Evolutionary conservation across 1,284 basidiomycete genomes (phyloP), one percentile per base, ranked within the genome.

Genomic region (Leccinum griseonigrum): DNA sequence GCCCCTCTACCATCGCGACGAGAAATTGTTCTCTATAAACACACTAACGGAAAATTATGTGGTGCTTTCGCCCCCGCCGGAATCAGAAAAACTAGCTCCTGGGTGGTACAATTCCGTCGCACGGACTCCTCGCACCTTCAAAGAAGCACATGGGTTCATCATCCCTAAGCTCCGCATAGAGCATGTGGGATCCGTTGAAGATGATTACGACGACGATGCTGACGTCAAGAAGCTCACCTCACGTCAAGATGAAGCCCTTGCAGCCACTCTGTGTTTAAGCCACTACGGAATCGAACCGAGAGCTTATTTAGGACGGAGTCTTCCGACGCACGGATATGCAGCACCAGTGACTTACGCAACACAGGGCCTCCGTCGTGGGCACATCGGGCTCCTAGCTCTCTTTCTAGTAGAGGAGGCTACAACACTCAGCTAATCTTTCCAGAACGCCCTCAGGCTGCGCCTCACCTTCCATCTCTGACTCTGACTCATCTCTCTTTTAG

Each of bases 231-330:
- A 69, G 58, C 63, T 71, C 54, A 64, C 70, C 48, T 71, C 73
- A 58, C 63, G 70, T 66, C 66, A 76, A 66, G 71, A 74, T 40
- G 74, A 75, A 62, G 43, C 73, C 2, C 70, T 79, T 66, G 63
- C 69, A 65, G 61, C 77, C 63, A 74, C 72, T 1, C 64, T 76
- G 56, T 66, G 29, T 6, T 52, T 73, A 57, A 72, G 74, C 36
- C 14, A 7, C 36, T 16, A n/a, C 16, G 16, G 40, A 43, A 5
- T 10, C 9, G 38, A 43, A 10, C 40, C 40, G n/a, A 43, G 9
- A n/a, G 9, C 40, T 43, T 43, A 1, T 16, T n/a, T n/a, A 40
- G 38, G 16, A 40, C 8, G 40, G n/a, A n/a, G 40, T 34, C 31
- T 31, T 18, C 40, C 9, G 40, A 43, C 40, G 9, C 3, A n/a